Evolutionary conservation across 176 grass and related monocot genomes (phyloP).

Genomic region (Bromus sterilis): DNA sequence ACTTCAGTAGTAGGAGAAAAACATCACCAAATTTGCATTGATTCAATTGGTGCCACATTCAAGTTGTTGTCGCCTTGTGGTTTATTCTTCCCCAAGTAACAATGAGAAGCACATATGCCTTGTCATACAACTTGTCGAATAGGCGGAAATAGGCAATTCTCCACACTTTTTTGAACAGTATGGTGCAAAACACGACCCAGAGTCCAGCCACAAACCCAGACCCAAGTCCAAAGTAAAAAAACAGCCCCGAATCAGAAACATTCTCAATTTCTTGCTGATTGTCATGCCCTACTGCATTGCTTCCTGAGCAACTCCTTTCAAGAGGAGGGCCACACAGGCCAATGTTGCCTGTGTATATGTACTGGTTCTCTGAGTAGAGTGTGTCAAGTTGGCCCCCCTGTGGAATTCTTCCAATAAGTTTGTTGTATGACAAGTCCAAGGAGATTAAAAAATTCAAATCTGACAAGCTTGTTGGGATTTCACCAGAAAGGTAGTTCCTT

Average conservation of each 20-base stretch:
- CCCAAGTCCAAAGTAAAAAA: not conserved
- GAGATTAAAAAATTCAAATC: slow-evolving; percentile 4
- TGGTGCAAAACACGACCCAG: not conserved
- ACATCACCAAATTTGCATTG: not conserved
- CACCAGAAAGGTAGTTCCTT: slow-evolving; percentile 12
- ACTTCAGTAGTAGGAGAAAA: not conserved
- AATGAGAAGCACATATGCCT: not conserved
- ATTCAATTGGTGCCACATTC: rapidly evolving
- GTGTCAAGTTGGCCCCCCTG: slow-evolving; percentile 32
- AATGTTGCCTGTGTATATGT: slow-evolving; percentile 12
- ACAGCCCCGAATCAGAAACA: not conserved
- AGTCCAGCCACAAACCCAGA: slow-evolving; percentile 9
- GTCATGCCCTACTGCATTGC: not conserved
- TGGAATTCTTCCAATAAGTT: slow-evolving; percentile 23
- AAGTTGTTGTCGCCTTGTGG: not conserved
- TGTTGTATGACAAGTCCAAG: slow-evolving; percentile 41
- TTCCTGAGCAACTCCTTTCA: not conserved
- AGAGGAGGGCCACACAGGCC: slow-evolving; percentile 22
- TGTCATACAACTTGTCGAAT: slow-evolving; percentile 9
- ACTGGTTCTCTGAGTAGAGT: not conserved
- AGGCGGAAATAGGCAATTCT: not conserved
- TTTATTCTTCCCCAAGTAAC: not conserved
- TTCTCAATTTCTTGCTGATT: too few relatives aligned
- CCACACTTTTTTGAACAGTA: slow-evolving; percentile 21
- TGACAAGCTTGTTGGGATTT: slow-evolving; percentile 4